Conservation (phyloP, 192 early-diverging fungal species). For the Coemansia sp. region DNA sequence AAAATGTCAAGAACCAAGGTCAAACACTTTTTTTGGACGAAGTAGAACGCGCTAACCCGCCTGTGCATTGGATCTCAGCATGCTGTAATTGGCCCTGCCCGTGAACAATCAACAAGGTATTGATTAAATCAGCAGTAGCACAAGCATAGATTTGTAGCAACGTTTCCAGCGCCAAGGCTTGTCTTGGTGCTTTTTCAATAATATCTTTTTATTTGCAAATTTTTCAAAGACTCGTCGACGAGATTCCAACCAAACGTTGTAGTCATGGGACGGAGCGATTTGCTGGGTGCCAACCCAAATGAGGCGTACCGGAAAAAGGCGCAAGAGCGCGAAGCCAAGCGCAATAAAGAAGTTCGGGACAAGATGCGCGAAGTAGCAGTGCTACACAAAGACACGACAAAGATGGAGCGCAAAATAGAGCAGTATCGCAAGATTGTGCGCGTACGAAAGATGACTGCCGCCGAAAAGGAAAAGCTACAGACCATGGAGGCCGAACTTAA, state of each 20-base stretch:
- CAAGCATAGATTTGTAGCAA: not conserved
- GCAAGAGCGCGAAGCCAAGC: conserved; percentile 45
- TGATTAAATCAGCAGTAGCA: conserved; percentile 6
- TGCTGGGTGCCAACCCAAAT: conserved; percentile 38
- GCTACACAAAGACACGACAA: conserved; percentile 39
- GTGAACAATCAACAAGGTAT: conserved; percentile 4
- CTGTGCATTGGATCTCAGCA: not conserved
- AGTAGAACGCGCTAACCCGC: not conserved
- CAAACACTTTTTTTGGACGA: not conserved
- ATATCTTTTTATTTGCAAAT: not conserved
- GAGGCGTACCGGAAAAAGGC: conserved; percentile 34
- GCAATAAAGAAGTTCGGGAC: conserved; percentile 51
- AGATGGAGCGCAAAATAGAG: conserved; percentile 52
- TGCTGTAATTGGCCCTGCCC: not conserved
- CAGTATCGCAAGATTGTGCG: conserved; percentile 27
- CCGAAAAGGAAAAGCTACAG: conserved; percentile 42
- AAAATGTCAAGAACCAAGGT: not conserved
- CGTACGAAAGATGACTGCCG: conserved; percentile 40
- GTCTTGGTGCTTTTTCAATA: not conserved
- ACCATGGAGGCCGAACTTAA: conserved; percentile 37
- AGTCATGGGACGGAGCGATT: conserved; percentile 35
- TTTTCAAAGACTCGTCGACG: too few relatives aligned
- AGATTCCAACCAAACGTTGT: not conserved
- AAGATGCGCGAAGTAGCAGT: conserved; percentile 42
- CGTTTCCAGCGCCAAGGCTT: not conserved